These are phyloP conservation scores for Alternaria viburni DNA, from an alignment of 2,329 filamentous ascomycete species.

Conservation along the genomic window DNA sequence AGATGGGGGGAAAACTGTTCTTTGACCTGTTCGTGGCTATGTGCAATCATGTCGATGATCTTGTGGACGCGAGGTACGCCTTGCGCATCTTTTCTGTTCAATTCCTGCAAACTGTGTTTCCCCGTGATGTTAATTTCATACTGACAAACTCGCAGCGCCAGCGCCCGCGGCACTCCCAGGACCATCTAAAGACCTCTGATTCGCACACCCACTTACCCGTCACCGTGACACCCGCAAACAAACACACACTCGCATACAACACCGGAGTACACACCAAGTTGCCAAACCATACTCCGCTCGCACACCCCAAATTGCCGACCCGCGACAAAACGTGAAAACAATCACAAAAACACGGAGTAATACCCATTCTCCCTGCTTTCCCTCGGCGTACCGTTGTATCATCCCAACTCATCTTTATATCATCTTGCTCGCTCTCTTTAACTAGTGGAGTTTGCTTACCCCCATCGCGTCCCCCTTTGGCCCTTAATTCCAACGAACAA, in stretches of 20 bases:
- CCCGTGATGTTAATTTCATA: slow-evolving; percentile 11
- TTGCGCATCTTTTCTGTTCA: slow-evolving; percentile 24
- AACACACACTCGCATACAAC: slow-evolving; percentile 14
- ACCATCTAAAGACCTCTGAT: slow-evolving; percentile 28
- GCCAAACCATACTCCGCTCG: slow-evolving; percentile 12
- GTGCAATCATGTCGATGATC: slow-evolving; percentile 97
- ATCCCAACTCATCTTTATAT: slow-evolving; percentile 16
- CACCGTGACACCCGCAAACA: slow-evolving; percentile 24
- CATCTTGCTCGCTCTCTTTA: slow-evolving; percentile 20
- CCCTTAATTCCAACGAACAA: slow-evolving; percentile 11
- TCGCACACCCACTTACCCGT: slow-evolving; percentile 19
- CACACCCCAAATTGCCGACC: slow-evolving; percentile 31
- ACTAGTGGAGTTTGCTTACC: slow-evolving; percentile 35
- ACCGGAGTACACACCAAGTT: slow-evolving; percentile 24
- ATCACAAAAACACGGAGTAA: slow-evolving; percentile 43
- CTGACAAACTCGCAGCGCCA: slow-evolving; percentile 23
- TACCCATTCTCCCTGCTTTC: slow-evolving; percentile 28
- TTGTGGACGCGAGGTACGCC: slow-evolving; percentile 76
- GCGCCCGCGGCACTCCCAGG: slow-evolving; percentile 33
- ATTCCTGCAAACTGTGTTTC: neutral
- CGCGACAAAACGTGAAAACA: slow-evolving; percentile 36
- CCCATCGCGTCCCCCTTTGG: slow-evolving; percentile 25
- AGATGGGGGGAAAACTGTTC: slow-evolving; percentile 91
- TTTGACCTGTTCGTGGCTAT: slow-evolving; percentile 98
- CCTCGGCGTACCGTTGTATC: slow-evolving; percentile 36